Base-by-base conservation (phyloP, 1,284 basidiomycete genomes). In the Leucoagaricus sp. region DNA sequence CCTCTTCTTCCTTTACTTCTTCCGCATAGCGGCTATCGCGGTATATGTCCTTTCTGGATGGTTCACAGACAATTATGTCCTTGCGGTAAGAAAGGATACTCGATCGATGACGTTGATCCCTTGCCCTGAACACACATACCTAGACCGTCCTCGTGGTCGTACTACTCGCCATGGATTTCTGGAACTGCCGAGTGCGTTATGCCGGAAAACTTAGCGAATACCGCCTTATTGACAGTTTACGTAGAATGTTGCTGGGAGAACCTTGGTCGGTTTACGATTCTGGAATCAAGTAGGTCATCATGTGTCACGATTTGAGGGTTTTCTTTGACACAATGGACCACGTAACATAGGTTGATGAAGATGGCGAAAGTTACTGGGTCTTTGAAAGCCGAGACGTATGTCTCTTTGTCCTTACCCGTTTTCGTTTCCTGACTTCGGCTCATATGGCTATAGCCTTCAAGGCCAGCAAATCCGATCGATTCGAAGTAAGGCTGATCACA, bases 361-460 rank as follows among this genome's bases (percentile, higher is more conserved):
- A 97, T 64, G 95, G 95, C 1, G 93, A 96, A 69, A 94, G 90
- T 68, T 93, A 89, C 62, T 97, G 94, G 94, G 94, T 97, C 3
- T 97, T 97, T 65, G 94, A 96, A 75, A 91, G 89, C 64, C 83
- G 93, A 67, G 94, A 96, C 72, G 94, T 94, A 73, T 72, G 49
- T 48, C 48, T 26, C n/a, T 17, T 23, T 42, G 25, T 15, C 28
- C 53, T 13, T 52, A 26, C 29, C 34, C 6, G n/a, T 23, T 34
- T 10, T 48, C 31, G 31, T 42, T 12, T 41, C 33, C 34, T 28
- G n/a, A n/a, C 26, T 58, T 41, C 26, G 26, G n/a, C 25, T 57
- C 17, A 49, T 19, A n/a, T 51, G 42, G 34, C 34, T 51, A 12
- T 60, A 97, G 95, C 93, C 95, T 41, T 91, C 93, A 34, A 83